These are phyloP conservation scores for Solanum hybrid DNA, from an alignment of 305 asterid genomes.

Conservation along the genomic window DNA sequence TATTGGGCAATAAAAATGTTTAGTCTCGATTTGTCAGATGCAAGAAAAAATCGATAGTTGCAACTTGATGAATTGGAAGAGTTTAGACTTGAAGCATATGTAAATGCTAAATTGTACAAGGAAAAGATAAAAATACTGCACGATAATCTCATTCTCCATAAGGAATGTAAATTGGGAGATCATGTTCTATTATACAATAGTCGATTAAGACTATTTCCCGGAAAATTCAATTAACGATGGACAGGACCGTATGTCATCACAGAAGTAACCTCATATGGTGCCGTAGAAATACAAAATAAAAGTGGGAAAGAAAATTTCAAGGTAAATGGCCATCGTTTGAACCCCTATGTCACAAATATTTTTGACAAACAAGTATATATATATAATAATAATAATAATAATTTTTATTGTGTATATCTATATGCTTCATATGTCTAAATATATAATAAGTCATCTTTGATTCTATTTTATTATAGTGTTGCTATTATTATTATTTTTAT, in stretches of 20 bases:
- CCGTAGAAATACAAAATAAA: neutral
- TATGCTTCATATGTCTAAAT: too few relatives aligned
- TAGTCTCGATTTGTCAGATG: neutral
- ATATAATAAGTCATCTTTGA: too few relatives aligned
- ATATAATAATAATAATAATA: too few relatives aligned
- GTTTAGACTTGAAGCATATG: neutral
- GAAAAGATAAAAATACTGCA: neutral
- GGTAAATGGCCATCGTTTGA: neutral
- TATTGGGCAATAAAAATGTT: neutral
- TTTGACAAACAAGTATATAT: neutral
- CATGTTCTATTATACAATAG: neutral
- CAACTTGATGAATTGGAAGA: neutral
- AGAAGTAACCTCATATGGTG: neutral
- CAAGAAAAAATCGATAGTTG: neutral
- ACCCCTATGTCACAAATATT: neutral
- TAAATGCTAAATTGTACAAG: neutral
- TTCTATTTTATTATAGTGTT: too few relatives aligned
- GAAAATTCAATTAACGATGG: neutral
- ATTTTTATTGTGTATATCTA: too few relatives aligned
- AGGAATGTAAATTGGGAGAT: neutral
- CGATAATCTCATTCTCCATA: neutral
- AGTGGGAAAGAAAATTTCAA: neutral
- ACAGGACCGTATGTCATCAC: neutral
- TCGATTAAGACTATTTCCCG: neutral
- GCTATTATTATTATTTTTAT: too few relatives aligned